Evolutionary conservation across 2,329 filamentous ascomycete genomes (phyloP), one percentile per base, ranked within the genome.

Genomic region (Alternaria sp.): DNA sequence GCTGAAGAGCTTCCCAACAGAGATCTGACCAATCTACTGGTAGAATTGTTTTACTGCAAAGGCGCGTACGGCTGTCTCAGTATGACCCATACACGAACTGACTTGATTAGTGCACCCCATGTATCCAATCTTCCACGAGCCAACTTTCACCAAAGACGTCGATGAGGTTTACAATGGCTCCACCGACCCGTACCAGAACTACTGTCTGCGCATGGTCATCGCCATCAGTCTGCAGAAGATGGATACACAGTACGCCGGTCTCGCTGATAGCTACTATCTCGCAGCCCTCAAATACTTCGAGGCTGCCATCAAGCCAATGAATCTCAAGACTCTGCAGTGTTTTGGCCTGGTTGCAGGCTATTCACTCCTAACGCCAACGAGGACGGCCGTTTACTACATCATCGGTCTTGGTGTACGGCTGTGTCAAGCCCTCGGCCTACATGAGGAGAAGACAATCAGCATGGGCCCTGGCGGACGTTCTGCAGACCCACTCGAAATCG

Each of bases 171-270:
- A 94, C 74, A 84, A 86, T 63, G 91, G 91, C 51, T 90, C 89
- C 56, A 85, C 81, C 5, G 92, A 97, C 69, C 85, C 93, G 0
- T 94, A 94, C 76, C 90, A 94, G 74, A 93, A 95, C 71, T 98
- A 97, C 72, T 87, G 94, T 45, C 82, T 96, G 52, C 90, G 92
- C 59, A 94, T 98, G 88, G 92, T 97, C 54, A 89, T 98, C 73
- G 94, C 95, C 30, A 97, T 97, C 73, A 94, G 93, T 76, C 87
- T 98, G 79, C 94, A 98, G 79, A 97, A 96, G 78, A 85, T 97
- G 72, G 92, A 94, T 74, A 87, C 90, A 0, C 89, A 92, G 66
- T 98, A 95, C 78, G 93, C 94, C n/a, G 94, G 94, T 25, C 83
- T 98, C 28, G 94, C 95, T 30, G 94, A 98, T 79, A 94, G 93